These are phyloP conservation scores for Plasmodium malariae DNA, from an alignment of 169 alveolate species.

Conservation along the genomic window DNA sequence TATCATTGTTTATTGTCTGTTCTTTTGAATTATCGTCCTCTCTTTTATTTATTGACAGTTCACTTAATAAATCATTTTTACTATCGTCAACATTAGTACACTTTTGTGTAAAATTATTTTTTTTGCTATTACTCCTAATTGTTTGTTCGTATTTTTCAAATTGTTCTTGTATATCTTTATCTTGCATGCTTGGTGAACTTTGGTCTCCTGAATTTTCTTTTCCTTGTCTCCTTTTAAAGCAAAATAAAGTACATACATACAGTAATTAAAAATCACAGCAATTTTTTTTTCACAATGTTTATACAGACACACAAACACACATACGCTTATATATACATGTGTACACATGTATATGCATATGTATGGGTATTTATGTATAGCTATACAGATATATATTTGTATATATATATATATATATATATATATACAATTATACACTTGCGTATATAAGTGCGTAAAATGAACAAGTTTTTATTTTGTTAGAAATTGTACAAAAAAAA, in stretches of 20 bases:
- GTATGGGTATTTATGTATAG: neutral
- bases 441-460: too few relatives aligned
- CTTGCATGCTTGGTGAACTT: conserved; percentile 24
- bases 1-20: conserved; percentile 10
- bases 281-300: too few relatives aligned
- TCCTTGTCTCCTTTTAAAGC: conserved; percentile 73
- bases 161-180: conserved; percentile 34
- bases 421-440: too few relatives aligned
- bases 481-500: too few relatives aligned
- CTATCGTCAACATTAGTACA: conserved; percentile 4
- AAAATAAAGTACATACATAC: neutral
- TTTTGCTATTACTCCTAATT: conserved; percentile 28
- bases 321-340: neutral
- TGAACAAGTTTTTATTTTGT: too few relatives aligned
- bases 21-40: conserved; percentile 1
- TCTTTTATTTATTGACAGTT: conserved; percentile 39
- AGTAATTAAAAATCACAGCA: too few relatives aligned
- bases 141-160: conserved; percentile 31
- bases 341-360: neutral
- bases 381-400: neutral
- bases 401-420: too few relatives aligned
- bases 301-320: too few relatives aligned
- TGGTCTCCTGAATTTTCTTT: conserved; percentile 37
- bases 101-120: neutral
- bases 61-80: neutral